A percentile compares a stretch with the other conserved stretches of the same genome.
Evolutionary conservation across 371 early-diverging fungal genomes (phyloP).

Genomic region (Rhizopus sp.): DNA sequence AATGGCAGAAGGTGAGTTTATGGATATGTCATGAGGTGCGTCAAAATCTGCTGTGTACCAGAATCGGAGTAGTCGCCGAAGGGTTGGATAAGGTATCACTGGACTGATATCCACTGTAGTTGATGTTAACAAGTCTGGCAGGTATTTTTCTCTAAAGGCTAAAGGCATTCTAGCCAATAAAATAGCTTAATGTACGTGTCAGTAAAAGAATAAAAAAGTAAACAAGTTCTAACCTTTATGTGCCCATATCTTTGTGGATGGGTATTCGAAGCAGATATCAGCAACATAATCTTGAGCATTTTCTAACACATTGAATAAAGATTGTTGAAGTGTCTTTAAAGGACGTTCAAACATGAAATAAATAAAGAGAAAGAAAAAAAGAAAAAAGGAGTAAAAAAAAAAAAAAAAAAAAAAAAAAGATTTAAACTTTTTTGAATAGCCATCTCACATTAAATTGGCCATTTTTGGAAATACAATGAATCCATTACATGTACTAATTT

Average conservation of each 20-base stretch:
- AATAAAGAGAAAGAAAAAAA: constrained; percentile 8
- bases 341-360: constrained; percentile 29
- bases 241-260: constrained; percentile 32
- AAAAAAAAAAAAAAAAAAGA: constrained; percentile 6
- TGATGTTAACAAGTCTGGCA: constrained; percentile 14
- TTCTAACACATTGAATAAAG: constrained; percentile 31
- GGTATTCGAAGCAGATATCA: constrained; percentile 40
- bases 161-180: constrained; percentile 34
- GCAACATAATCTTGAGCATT: constrained; percentile 46
- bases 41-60: constrained; percentile 46
- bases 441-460: too few species aligned
- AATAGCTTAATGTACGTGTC: constrained; percentile 26
- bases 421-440: neutral
- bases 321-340: constrained; percentile 27
- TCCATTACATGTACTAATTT: constrained; percentile 4
- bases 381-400: constrained; percentile 9
- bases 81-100: constrained; percentile 19
- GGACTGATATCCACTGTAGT: constrained; percentile 15
- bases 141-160: constrained; percentile 27
- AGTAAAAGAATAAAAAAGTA: neutral
- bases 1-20: constrained; percentile 4
- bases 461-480: neutral
- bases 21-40: constrained; percentile 6
- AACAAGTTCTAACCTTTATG: constrained; percentile 34
- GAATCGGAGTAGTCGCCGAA: constrained; percentile 34